phyloP scores from a whole-genome alignment of 2,329 filamentous ascomycete species.

The Xenoacremonium recifei region DNA sequence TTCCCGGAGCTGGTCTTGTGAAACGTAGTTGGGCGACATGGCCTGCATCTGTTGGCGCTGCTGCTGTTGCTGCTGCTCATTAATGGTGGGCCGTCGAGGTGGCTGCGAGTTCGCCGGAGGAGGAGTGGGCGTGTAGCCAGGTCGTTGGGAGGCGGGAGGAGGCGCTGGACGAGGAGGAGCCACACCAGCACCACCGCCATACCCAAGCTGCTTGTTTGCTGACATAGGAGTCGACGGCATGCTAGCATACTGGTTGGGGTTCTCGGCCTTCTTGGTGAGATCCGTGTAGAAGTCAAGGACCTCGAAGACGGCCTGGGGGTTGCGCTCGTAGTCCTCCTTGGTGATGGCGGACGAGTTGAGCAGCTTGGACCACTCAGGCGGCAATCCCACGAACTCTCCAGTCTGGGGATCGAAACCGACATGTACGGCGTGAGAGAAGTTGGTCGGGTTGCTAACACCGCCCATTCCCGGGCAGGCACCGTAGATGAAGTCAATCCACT shows the following conservation, averaged over 20 bases:
- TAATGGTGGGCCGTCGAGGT: constrained; percentile 46
- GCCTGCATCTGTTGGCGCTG: constrained; percentile 59
- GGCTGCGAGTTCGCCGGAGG: constrained; percentile 35
- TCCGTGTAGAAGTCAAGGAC: constrained; percentile 85
- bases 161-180: constrained; percentile 69
- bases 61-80: constrained; percentile 34
- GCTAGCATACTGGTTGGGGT: constrained; percentile 66
- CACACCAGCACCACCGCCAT: constrained; percentile 55
- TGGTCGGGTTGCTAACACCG: constrained; percentile 96
- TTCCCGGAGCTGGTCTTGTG: constrained; percentile 50
- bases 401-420: constrained; percentile 96
- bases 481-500: constrained; percentile 98
- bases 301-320: constrained; percentile 82
- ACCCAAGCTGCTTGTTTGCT: constrained; percentile 62
- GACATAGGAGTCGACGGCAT: constrained; percentile 66
- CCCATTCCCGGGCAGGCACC: constrained; percentile 96
- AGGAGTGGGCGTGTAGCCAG: constrained; percentile 39
- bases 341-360: constrained; percentile 96
- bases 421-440: constrained; percentile 95
- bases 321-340: constrained; percentile 97
- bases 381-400: constrained; percentile 90
- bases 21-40: constrained; percentile 53
- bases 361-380: constrained; percentile 95
- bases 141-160: constrained; percentile 37
- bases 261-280: constrained; percentile 72